These are phyloP conservation scores for Medicago arabica DNA, from an alignment of 306 rosid genomes.

Conservation along the genomic window DNA sequence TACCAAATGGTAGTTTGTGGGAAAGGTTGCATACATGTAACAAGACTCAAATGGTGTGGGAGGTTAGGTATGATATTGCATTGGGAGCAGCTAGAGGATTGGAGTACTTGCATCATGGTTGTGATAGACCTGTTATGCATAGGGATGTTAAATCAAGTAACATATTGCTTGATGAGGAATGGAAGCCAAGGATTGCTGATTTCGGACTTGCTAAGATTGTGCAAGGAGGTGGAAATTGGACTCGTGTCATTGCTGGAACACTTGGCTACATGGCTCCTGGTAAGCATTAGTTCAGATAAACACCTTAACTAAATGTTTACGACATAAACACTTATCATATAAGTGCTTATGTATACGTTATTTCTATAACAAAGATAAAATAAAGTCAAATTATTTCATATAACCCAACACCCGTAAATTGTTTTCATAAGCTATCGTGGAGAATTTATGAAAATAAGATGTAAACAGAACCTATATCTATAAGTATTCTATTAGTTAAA, in stretches of 20 bases:
- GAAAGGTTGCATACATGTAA: constrained; percentile 69
- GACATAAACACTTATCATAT: neutral
- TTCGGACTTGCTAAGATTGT: constrained; percentile 89
- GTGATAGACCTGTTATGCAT: constrained; percentile 77
- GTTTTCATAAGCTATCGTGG: too few relatives aligned
- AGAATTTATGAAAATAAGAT: too few relatives aligned
- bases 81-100: constrained; percentile 88
- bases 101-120: constrained; percentile 88
- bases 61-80: constrained; percentile 79
- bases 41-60: constrained; percentile 73
- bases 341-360: neutral
- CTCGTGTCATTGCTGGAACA: constrained; percentile 82
- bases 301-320: neutral
- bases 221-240: constrained; percentile 68
- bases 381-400: neutral
- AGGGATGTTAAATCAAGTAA: constrained; percentile 92
- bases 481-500: too few relatives aligned
- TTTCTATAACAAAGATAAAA: neutral
- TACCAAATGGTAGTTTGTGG: constrained; percentile 91
- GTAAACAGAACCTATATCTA: too few relatives aligned
- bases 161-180: constrained; percentile 73
- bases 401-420: too few relatives aligned
- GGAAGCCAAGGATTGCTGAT: constrained; percentile 93
- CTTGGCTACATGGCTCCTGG: constrained; percentile 93
- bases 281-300: constrained; percentile 39